These are phyloP conservation scores for Dichomitus squalens DNA, from an alignment of 1,284 basidiomycete genomes.

Conservation along the genomic window DNA sequence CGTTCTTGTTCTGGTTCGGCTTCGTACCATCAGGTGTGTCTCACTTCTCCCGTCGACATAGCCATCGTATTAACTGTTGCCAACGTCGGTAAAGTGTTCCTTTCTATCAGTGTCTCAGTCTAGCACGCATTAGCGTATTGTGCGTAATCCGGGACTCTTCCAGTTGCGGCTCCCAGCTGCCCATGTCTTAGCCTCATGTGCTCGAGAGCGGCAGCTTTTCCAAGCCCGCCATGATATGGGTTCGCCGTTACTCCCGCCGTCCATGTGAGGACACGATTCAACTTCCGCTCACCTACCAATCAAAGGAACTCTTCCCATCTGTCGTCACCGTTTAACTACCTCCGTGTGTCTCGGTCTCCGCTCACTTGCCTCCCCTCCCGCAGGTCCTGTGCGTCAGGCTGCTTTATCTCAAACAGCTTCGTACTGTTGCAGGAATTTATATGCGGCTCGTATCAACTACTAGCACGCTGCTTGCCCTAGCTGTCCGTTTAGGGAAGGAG, in stretches of 20 bases:
- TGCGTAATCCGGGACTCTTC: not conserved
- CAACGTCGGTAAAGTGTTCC: not conserved
- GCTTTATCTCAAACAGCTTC: not conserved
- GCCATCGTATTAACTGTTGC: not conserved
- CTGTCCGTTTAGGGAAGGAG: constrained; percentile 1
- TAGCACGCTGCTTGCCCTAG: not conserved
- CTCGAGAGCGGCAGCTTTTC: not conserved
- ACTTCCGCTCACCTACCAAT: not conserved
- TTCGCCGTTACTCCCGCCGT: not conserved
- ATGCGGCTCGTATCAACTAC: not conserved
- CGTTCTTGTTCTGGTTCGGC: not conserved
- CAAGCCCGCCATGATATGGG: not conserved
- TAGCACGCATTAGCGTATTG: not conserved
- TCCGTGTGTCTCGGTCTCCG: not conserved
- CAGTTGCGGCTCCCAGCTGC: not conserved
- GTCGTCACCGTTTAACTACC: not conserved
- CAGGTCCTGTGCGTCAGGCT: not conserved
- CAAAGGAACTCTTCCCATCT: not conserved
- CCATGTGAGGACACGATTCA: not conserved
- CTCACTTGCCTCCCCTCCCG: not conserved
- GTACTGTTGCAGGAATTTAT: not conserved
- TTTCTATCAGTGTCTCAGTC: not conserved
- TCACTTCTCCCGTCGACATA: not conserved
- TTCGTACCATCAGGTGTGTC: not conserved
- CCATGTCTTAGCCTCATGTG: constrained; percentile 4